phyloP scores from a whole-genome alignment of 768 basidiomycete species.

The Amanita exitialis region DNA sequence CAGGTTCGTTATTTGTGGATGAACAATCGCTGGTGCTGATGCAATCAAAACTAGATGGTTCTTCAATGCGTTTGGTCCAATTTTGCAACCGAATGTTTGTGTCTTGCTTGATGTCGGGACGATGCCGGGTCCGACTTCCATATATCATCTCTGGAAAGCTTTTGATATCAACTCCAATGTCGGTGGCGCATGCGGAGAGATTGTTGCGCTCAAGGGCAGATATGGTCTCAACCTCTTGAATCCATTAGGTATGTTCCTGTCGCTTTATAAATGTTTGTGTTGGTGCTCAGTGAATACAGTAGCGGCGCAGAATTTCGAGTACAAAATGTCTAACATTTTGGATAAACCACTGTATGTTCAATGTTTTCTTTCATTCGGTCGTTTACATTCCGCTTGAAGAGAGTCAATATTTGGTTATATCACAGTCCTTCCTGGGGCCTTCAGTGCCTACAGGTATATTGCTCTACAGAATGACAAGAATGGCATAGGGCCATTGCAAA shows the following conservation, averaged over 20 bases:
- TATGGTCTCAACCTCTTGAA: slow-evolving; percentile 73
- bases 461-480: slow-evolving; percentile 78
- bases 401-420: slow-evolving; percentile 92
- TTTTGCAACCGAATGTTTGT: slow-evolving; percentile 87
- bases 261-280: neutral
- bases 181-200: slow-evolving; percentile 93
- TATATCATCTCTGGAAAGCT: slow-evolving; percentile 93
- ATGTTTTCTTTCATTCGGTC: neutral
- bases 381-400: slow-evolving; percentile 15
- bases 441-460: slow-evolving; percentile 86
- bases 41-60: slow-evolving; percentile 53
- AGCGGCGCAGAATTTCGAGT: slow-evolving; percentile 90
- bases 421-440: slow-evolving; percentile 87
- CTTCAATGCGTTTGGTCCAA: slow-evolving; percentile 81
- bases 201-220: slow-evolving; percentile 84
- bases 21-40: too few species aligned
- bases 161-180: slow-evolving; percentile 90
- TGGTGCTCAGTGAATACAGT: slow-evolving; percentile 24
- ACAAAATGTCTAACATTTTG: slow-evolving; percentile 89
- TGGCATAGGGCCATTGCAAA: slow-evolving; percentile 85
- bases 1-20: neutral
- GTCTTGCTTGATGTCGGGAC: slow-evolving; percentile 79
- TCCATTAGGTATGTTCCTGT: slow-evolving; percentile 35
- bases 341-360: slow-evolving; percentile 66
- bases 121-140: slow-evolving; percentile 78